These are phyloP conservation scores for Starmerella floris DNA, from an alignment of 805 yeast genomes.

Conservation along the genomic window DNA sequence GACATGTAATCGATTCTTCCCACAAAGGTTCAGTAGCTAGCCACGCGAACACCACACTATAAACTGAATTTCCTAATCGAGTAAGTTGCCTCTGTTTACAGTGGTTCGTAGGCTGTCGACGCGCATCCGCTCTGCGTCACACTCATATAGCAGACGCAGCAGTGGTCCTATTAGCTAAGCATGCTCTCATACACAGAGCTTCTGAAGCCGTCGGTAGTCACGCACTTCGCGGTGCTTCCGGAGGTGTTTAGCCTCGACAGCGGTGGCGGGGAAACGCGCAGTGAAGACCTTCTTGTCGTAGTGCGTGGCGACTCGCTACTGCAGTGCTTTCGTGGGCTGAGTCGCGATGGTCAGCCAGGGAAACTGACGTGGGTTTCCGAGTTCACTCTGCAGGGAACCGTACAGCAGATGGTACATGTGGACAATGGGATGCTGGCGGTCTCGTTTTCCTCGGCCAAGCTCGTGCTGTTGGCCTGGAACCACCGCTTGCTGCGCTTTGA, in stretches of 20 bases:
- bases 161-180: too few species aligned
- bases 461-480: constrained; percentile 68
- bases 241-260: constrained; percentile 19
- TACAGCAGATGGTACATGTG: constrained; percentile 43
- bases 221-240: constrained; percentile 35
- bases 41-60: too few species aligned
- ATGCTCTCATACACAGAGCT: constrained; percentile 77
- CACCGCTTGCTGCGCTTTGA: constrained; percentile 37
- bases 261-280: constrained; percentile 18
- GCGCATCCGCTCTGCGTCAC: too few species aligned
- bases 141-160: too few species aligned
- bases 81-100: too few species aligned
- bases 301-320: constrained; percentile 54
- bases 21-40: too few species aligned
- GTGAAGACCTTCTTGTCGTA: constrained; percentile 37
- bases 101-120: too few species aligned
- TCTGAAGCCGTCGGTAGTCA: constrained; percentile 59
- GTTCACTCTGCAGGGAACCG: constrained; percentile 55
- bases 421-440: constrained; percentile 33
- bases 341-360: constrained; percentile 21
- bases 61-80: too few species aligned
- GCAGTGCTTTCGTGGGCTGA: constrained; percentile 38
- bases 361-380: constrained; percentile 39
- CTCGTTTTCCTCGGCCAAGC: constrained; percentile 60
- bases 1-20: too few species aligned